Percentiles rank a stretch among this genome's conserved stretches.
Conservation (phyloP, 2,329 filamentous ascomycete species). For the Xylaria polymorpha region DNA sequence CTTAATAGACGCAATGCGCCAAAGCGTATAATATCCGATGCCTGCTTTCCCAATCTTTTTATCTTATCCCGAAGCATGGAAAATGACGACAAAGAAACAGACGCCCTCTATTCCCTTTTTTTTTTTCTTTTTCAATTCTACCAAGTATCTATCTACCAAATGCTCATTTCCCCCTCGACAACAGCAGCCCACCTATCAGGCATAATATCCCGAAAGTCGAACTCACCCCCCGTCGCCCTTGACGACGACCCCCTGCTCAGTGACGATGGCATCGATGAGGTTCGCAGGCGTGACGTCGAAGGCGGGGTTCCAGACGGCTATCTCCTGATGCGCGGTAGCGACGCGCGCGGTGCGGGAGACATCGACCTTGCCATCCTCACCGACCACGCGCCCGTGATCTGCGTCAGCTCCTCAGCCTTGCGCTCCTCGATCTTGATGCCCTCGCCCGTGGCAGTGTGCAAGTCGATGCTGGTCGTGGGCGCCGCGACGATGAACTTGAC, state of each 20-base stretch:
- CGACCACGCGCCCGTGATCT: slow-evolving; percentile 82
- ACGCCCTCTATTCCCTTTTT: background rate
- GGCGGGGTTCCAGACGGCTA: slow-evolving; percentile 94
- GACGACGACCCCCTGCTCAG: slow-evolving; percentile 87
- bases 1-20: background rate
- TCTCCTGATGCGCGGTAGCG: slow-evolving; percentile 80
- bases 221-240: slow-evolving; percentile 76
- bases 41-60: background rate
- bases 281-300: slow-evolving; percentile 94
- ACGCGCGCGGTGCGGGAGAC: slow-evolving; percentile 74
- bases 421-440: slow-evolving; percentile 94
- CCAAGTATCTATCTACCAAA: slow-evolving; percentile 2
- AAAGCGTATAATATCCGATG: background rate
- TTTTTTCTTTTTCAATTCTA: background rate
- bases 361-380: slow-evolving; percentile 72
- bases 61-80: background rate
- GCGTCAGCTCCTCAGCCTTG: slow-evolving; percentile 82
- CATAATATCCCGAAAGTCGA: slow-evolving; percentile 70
- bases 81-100: background rate
- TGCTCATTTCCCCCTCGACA: slow-evolving; percentile 43
- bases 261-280: slow-evolving; percentile 93
- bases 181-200: slow-evolving; percentile 64
- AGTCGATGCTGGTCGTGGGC: slow-evolving; percentile 92
- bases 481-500: slow-evolving; percentile 96
- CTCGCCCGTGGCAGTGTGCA: slow-evolving; percentile 79